A percentile compares a stretch with the other conserved stretches of the same genome.
These are phyloP conservation scores for Pseudocercospora crystallina DNA, from an alignment of 2,329 filamentous ascomycete species.

Conservation along the genomic window DNA sequence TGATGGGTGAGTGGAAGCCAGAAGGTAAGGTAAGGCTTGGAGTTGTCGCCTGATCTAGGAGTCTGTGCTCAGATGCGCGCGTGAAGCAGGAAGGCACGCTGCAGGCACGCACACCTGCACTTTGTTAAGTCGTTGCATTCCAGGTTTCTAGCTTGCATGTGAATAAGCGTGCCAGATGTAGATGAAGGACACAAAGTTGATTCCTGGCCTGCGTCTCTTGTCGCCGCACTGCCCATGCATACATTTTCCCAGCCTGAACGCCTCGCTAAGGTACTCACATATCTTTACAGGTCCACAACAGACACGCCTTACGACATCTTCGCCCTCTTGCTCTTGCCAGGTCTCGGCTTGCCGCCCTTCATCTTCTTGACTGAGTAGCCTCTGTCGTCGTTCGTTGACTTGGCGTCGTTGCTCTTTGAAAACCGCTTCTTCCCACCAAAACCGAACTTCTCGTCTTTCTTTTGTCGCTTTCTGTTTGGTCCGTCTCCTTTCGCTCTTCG, in stretches of 20 bases:
- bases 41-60: too few relatives aligned
- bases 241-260: conserved; percentile 8
- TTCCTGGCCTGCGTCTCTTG: too few relatives aligned
- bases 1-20: too few relatives aligned
- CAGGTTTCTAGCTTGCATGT: background rate
- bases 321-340: conserved; percentile 43
- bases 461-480: conserved; percentile 72
- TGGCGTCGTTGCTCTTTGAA: conserved; percentile 84
- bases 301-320: conserved; percentile 14
- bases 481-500: conserved; percentile 38
- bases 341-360: conserved; percentile 58
- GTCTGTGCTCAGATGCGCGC: background rate
- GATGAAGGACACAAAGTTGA: background rate
- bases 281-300: background rate
- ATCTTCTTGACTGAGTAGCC: conserved; percentile 82
- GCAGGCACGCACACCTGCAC: background rate
- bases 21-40: too few relatives aligned
- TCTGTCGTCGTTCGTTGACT: conserved; percentile 76
- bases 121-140: background rate
- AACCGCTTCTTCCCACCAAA: conserved; percentile 95
- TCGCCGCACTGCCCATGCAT: background rate
- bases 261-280: conserved; percentile 9
- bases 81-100: background rate
- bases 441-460: conserved; percentile 93
- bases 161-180: background rate